A percentile compares a stretch with the other conserved stretches of the same genome.
Evolutionary conservation across 2,329 filamentous ascomycete species (phyloP).

Genomic region (Pseudocercospora vitis): DNA sequence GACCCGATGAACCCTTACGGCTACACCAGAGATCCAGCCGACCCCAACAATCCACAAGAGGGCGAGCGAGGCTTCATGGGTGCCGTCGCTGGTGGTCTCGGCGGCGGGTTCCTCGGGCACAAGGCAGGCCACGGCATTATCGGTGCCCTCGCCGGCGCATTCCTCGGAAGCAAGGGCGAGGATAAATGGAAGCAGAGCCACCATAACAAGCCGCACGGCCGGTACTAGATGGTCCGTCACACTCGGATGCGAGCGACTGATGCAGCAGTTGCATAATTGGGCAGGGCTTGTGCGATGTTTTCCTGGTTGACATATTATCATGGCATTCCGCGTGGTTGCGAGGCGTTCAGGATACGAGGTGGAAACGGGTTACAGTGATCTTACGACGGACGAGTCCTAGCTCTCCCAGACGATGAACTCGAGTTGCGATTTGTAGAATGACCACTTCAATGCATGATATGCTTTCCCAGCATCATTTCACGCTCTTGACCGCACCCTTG

Average conservation of each 20-base stretch:
- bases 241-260: not conserved
- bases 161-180: conserved; percentile 49
- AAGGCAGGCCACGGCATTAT: conserved; percentile 60
- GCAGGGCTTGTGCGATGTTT: too few species aligned
- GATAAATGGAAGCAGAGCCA: conserved; percentile 12
- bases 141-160: conserved; percentile 55
- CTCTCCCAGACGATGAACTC: too few species aligned
- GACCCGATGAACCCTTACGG: conserved; percentile 42
- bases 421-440: too few species aligned
- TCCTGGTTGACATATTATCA: too few species aligned
- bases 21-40: conserved; percentile 34
- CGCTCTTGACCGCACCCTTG: too few species aligned
- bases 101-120: conserved; percentile 57
- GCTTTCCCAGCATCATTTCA: too few species aligned
- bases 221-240: not conserved
- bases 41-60: conserved; percentile 49
- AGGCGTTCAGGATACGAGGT: too few species aligned
- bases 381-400: too few species aligned
- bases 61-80: conserved; percentile 60
- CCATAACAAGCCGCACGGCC: conserved; percentile 9
- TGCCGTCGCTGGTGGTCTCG: conserved; percentile 57
- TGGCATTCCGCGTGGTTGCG: too few species aligned
- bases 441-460: too few species aligned
- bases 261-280: not conserved
- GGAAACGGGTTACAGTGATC: too few species aligned